Evolutionary conservation across 2,329 filamentous ascomycete genomes (phyloP).

Genomic region (Eutypella sp.): DNA sequence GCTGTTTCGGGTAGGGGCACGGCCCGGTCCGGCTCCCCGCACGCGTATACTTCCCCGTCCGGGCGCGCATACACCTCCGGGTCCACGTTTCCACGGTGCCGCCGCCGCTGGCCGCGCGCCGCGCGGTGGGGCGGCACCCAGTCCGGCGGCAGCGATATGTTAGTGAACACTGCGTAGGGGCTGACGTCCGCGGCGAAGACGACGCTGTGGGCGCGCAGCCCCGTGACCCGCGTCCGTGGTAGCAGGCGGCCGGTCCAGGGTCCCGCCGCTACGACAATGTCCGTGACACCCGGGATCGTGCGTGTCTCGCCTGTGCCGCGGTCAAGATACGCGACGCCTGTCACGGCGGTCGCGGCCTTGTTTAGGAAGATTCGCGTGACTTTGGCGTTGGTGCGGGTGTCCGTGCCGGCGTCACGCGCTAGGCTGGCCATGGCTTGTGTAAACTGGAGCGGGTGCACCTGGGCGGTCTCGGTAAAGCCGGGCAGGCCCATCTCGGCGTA

Average conservation of each 20-base stretch:
- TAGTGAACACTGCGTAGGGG: constrained; percentile 79
- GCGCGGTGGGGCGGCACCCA: constrained; percentile 51
- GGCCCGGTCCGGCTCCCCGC: constrained; percentile 75
- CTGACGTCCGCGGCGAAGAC: constrained; percentile 61
- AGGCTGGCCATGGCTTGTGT: constrained; percentile 78
- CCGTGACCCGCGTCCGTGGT: constrained; percentile 52
- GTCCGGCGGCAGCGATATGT: constrained; percentile 66
- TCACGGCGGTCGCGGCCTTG: constrained; percentile 45
- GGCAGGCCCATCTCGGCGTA: constrained; percentile 77
- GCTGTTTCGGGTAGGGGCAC: constrained; percentile 72
- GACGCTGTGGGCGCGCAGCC: constrained; percentile 60
- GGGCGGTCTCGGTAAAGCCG: constrained; percentile 72
- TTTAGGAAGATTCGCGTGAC: constrained; percentile 61
- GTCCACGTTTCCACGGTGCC: constrained; percentile 60
- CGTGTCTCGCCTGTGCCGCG: constrained; percentile 32
- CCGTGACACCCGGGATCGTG: constrained; percentile 42
- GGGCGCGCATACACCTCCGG: constrained; percentile 94
- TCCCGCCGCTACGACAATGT: constrained; percentile 52
- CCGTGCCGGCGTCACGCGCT: constrained; percentile 63
- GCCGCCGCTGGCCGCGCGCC: constrained; percentile 43
- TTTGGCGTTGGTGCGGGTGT: constrained; percentile 59
- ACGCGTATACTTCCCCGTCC: constrained; percentile 86
- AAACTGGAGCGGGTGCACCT: constrained; percentile 90
- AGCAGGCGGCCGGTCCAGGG: constrained; percentile 60
- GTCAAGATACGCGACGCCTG: constrained; percentile 57